Evolutionary conservation across 2,329 filamentous ascomycete genomes (phyloP).

Genomic region (Talaromyces amestolkiae): DNA sequence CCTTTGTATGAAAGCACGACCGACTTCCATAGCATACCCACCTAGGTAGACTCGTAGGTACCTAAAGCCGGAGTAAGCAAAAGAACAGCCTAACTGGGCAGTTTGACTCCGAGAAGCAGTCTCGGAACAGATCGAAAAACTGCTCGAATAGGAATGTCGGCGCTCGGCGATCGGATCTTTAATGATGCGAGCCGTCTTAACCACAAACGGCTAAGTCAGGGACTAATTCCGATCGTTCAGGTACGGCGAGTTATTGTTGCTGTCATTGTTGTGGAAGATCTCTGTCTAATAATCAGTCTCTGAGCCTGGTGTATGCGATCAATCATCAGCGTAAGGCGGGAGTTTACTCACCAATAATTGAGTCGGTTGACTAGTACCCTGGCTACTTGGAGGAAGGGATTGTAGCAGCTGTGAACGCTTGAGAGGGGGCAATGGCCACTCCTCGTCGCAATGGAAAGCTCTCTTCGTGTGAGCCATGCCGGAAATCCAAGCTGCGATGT

Average conservation of each 20-base stretch:
- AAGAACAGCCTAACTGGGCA: background rate
- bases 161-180: background rate
- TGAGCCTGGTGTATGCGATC: background rate
- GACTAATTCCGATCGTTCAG: background rate
- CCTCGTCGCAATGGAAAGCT: background rate
- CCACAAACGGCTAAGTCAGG: background rate
- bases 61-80: background rate
- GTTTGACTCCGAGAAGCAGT: background rate
- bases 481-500: slow-evolving; percentile 1
- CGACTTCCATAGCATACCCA: too few relatives aligned
- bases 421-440: background rate
- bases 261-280: background rate
- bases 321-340: background rate
- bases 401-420: background rate
- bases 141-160: background rate
- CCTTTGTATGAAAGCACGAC: too few relatives aligned
- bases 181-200: background rate
- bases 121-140: background rate
- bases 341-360: background rate
- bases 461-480: slow-evolving; percentile 1
- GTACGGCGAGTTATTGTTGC: background rate
- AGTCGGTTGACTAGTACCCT: background rate
- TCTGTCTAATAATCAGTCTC: background rate
- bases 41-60: too few relatives aligned
- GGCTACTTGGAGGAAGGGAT: background rate